Evolutionary conservation across 177 flowering plant species (phyloP).

Genomic region (Tripterygium wilfordii): DNA sequence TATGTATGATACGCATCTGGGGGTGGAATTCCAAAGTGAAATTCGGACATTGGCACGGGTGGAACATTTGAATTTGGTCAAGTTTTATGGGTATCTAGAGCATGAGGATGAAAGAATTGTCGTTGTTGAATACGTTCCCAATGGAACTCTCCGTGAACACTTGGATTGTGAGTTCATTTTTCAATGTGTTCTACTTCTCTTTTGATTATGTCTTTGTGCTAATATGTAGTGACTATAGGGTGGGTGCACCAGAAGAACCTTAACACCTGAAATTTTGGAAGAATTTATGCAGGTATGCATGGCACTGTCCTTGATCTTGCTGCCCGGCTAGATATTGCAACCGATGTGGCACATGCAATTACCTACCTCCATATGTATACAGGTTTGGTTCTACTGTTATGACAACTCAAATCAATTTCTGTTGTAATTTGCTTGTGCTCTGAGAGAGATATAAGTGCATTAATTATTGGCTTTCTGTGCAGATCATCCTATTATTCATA

Average conservation of each 20-base stretch:
- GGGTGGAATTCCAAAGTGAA: conserved; percentile 76
- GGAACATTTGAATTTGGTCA: conserved; percentile 85
- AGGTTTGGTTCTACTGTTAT: conserved; percentile 31
- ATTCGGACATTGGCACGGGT: conserved; percentile 57
- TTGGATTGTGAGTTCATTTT: conserved; percentile 67
- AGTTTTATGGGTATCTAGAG: conserved; percentile 67
- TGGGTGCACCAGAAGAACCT: too few species aligned
- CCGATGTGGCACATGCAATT: conserved; percentile 92
- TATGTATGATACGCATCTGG: conserved; percentile 58
- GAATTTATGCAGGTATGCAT: conserved; percentile 43
- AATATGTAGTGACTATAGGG: too few species aligned
- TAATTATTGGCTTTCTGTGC: conserved; percentile 14
- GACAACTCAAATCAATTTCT: neutral
- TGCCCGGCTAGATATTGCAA: conserved; percentile 75
- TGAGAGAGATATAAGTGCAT: conserved; percentile 1
- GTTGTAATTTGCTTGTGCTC: neutral
- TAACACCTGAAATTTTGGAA: conserved; percentile 4
- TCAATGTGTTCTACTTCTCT: neutral
- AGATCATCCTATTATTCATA: conserved; percentile 95
- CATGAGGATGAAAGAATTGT: conserved; percentile 73
- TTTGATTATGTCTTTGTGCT: neutral
- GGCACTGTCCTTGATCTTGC: conserved; percentile 71
- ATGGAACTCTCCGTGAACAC: conserved; percentile 92
- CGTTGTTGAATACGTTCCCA: conserved; percentile 84
- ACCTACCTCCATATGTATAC: conserved; percentile 98